These are phyloP conservation scores for Gossypium stocksii DNA, from an alignment of 345 rosid genomes.

Conservation along the genomic window DNA sequence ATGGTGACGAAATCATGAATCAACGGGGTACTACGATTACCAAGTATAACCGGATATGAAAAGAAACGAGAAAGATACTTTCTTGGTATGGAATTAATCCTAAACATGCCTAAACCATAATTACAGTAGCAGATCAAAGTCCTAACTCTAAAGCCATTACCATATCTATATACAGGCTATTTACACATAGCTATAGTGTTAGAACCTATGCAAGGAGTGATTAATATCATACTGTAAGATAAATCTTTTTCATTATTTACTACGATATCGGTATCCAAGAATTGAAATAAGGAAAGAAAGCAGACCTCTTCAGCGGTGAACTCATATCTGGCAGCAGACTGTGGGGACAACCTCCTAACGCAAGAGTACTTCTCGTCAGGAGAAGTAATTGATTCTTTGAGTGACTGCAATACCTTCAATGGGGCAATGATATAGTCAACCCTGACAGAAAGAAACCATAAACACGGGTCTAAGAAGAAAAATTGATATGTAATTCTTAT, in stretches of 20 bases:
- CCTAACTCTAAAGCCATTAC: background rate
- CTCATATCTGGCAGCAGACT: conserved; percentile 60
- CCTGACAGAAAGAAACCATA: conserved; percentile 38
- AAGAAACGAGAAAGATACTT: background rate
- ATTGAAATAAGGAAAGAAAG: conserved; percentile 6
- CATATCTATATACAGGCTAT: background rate
- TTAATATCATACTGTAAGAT: background rate
- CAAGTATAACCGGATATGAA: background rate
- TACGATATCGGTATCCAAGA: no score
- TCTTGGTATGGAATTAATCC: background rate
- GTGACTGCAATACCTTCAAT: conserved; percentile 79
- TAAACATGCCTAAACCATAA: background rate
- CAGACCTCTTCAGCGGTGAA: conserved; percentile 82
- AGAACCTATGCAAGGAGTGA: background rate
- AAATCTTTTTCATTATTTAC: background rate
- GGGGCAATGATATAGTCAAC: conserved; percentile 94
- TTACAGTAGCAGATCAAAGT: background rate
- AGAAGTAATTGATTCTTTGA: conserved; percentile 61
- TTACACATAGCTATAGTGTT: background rate
- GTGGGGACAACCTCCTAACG: conserved; percentile 57
- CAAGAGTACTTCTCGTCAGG: conserved; percentile 85
- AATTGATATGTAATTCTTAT: conserved; percentile 2
- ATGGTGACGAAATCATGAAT: background rate
- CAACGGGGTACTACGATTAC: background rate
- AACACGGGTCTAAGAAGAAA: background rate